Evolutionary conservation across 140 eudicot genomes (phyloP).

Genomic region (Anethum foeniculum): DNA sequence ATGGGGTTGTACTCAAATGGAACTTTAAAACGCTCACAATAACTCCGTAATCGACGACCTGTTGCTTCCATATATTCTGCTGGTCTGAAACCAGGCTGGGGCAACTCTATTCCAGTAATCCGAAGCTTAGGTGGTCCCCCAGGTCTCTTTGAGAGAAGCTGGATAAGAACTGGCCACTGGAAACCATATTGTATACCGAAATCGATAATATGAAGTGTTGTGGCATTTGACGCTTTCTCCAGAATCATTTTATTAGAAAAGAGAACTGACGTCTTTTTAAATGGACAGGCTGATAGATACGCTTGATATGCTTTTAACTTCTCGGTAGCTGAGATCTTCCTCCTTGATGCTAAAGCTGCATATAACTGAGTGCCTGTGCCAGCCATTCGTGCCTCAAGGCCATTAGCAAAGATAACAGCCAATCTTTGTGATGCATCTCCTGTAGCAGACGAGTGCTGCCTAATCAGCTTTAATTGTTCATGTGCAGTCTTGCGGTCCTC

Average conservation of each 20-base stretch:
- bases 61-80: constrained; percentile 5
- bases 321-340: not conserved
- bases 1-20: not conserved
- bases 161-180: constrained; percentile 6
- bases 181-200: not conserved
- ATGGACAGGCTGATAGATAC: constrained; percentile 2
- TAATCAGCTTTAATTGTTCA: not conserved
- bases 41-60: not conserved
- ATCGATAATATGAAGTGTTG: constrained; percentile 2
- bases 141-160: not conserved
- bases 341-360: not conserved
- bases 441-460: not conserved
- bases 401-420: not conserved
- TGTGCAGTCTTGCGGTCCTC: not conserved
- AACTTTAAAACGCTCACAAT: not conserved
- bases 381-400: constrained; percentile 1
- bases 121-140: constrained; percentile 3
- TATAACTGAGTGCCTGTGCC: constrained; percentile 1
- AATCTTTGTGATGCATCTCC: constrained; percentile 4
- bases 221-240: not conserved
- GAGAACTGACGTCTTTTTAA: not conserved
- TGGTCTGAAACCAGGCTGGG: constrained; percentile 2
- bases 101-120: constrained; percentile 1
- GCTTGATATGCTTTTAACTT: constrained; percentile 1
- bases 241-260: not conserved